Base-by-base conservation (phyloP, 768 basidiomycete species). In the Leccinum fibrillosum region DNA sequence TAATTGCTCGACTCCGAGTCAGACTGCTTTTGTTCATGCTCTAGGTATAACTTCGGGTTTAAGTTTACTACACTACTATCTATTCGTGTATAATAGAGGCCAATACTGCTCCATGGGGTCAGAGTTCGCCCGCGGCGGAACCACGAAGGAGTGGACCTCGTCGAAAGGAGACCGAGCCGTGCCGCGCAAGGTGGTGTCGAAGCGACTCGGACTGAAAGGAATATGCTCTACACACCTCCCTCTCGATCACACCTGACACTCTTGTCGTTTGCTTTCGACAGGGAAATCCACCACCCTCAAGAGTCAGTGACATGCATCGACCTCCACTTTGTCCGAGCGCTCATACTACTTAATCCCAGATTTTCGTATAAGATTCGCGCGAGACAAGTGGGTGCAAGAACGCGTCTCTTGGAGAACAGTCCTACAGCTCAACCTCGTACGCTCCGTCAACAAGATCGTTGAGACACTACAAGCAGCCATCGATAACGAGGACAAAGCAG, bases 371-470 rank as follows among this genome's bases (percentile, higher is more conserved):
- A 79, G 80, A 39, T 90, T 84, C 68, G 82, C 85, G 7, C 76
- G 75, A 78, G 1, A 30, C 10, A 83, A 83, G 58, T 90, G 88
- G 86, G 77, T 77, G 53, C 75, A 76, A 49, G 90, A 92, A 65
- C 86, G 88, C 23, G 74, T 79, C 19, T 85, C 86, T 47, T 92
- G 90, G 90, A 82, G 86, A 21, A 77, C 85, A 0, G 86, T 92
- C 57, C 82, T 92, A 12, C 89, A 90, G 61, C 84, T 92, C 54
- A 92, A 92, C 70, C 80, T 92, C 63, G 83, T 92, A 37, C 85
- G 82, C 52, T 85, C 86, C 42, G 80, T 90, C 64, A 85, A 83
- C 47, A 75, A 76, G 59, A 85, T 92, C 58, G 80, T 90, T 57
- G 79, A 82, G 53, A 78, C 84, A 54, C 71, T 92, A 53, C 78